phyloP scores from a whole-genome alignment of 2,329 filamentous ascomycete genomes.

The Trichoderma sp. region DNA sequence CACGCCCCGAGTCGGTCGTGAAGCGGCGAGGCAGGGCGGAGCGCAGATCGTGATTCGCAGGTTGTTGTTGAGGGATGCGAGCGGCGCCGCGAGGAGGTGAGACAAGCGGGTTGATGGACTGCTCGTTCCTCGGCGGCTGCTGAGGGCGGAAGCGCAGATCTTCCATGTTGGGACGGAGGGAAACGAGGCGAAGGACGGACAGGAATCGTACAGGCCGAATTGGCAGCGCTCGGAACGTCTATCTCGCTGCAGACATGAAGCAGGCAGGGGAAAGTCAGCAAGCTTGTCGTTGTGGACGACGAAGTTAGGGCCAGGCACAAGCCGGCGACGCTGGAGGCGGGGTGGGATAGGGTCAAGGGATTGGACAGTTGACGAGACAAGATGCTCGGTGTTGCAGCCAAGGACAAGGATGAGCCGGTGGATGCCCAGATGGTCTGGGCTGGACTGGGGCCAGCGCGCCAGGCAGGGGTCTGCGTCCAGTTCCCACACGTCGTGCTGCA shows the following conservation, averaged over 20 bases:
- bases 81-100: conserved; percentile 70
- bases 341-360: conserved; percentile 25
- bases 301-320: conserved; percentile 27
- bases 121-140: conserved; percentile 74
- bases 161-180: conserved; percentile 56
- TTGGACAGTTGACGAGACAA: conserved; percentile 20
- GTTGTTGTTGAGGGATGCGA: conserved; percentile 53
- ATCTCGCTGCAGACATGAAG: conserved; percentile 39
- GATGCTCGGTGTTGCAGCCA: conserved; percentile 21
- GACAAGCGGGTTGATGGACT: conserved; percentile 70
- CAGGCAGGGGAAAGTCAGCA: conserved; percentile 34
- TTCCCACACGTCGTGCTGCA: conserved; percentile 10
- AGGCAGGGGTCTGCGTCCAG: conserved; percentile 19
- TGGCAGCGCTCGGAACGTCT: conserved; percentile 34
- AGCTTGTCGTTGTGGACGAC: conserved; percentile 22
- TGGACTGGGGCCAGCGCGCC: conserved; percentile 22
- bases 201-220: conserved; percentile 41
- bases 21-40: conserved; percentile 84
- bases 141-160: conserved; percentile 76
- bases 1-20: conserved; percentile 84
- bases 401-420: conserved; percentile 31
- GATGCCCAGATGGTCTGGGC: conserved; percentile 32
- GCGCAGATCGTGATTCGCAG: conserved; percentile 64
- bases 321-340: conserved; percentile 33
- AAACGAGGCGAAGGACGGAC: conserved; percentile 29